Base-by-base conservation (phyloP, 805 yeast species). In the Sugiyamaella americana region DNA sequence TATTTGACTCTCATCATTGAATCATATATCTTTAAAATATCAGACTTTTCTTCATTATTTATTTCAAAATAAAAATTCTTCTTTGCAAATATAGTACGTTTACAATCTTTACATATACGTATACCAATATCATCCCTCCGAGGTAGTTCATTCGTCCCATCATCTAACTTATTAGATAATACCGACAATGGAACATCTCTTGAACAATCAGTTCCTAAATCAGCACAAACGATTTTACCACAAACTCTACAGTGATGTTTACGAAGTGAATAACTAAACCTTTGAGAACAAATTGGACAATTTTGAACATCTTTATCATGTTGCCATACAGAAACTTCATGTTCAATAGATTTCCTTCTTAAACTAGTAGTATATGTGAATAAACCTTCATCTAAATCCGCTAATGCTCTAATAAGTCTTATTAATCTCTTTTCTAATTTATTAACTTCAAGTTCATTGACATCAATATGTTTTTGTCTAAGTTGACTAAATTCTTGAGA, bases 181-280 rank as follows among this genome's bases (percentile, higher is more conserved):
- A 63, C 40, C 18, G 60, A 60, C 1, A 82, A 55, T 0, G 86
- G 86, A 0, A 87, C 81, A 46, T 79, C 78, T 59, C 80, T 77
- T 0, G 96, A 87, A 61, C 98, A 91, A 11, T 69, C 80, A 5
- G 70, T 74, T 41, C 50, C 66, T 43, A 62, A 55, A 53, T 80
- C 82, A 21, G 83, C 94, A 66, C 97, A 91, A 0, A 87, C 86
- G 1, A 84, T 77, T 22, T 64, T 59, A 0, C 98, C 98, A 68
- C 98, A 91, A 21, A 88, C 63, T 32, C 98, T 69, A 63, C 98
- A 93, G 62, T 91, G 98, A 61, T 93, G 98, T 53, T 83, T 86
- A 43, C 97, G 68, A 20, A 75, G 55, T 0, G 78, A 60, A 38
- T 84, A 65, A 8, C 74, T 69, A 61, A 87, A 93, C 24, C 59